phyloP scores from a whole-genome alignment of 106 monocot species.

The Xerophyta viscosa region DNA sequence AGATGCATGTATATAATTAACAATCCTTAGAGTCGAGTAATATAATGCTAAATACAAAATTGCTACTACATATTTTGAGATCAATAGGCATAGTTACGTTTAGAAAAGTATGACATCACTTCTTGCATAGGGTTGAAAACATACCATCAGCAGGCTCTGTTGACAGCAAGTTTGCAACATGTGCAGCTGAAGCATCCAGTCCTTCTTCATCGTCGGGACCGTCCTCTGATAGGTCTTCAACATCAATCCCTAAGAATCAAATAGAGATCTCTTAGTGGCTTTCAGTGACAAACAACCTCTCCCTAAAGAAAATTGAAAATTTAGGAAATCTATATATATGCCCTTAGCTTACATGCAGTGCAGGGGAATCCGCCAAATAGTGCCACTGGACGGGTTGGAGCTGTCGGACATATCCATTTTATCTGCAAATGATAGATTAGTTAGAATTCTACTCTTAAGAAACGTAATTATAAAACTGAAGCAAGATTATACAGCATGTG shows the following conservation, averaged over 20 bases:
- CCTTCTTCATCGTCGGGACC: constrained; percentile 85
- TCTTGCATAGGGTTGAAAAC: constrained; percentile 2
- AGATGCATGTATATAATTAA: no score
- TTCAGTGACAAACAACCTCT: no score
- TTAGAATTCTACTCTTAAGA: no score
- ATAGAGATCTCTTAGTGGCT: constrained; percentile 10
- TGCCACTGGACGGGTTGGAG: constrained; percentile 77
- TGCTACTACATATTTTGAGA: neutral
- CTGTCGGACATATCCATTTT: constrained; percentile 99
- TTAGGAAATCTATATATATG: no score
- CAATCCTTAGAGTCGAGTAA: no score
- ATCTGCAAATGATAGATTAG: constrained; percentile 42
- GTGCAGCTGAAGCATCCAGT: constrained; percentile 77
- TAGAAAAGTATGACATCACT: no score
- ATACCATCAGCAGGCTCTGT: constrained; percentile 83
- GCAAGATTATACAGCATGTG: no score
- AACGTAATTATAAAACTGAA: no score
- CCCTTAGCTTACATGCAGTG: constrained; percentile 62
- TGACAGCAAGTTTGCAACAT: constrained; percentile 80
- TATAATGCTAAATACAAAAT: no score
- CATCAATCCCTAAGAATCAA: constrained; percentile 77
- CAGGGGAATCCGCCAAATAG: constrained; percentile 90
- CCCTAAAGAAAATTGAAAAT: no score
- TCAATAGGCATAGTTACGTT: no score
- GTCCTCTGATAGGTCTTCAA: constrained; percentile 67